Evolutionary conservation across 495 filamentous ascomycete species (phyloP), one percentile per base, ranked within the genome.

Genomic region (Durotheca rogersii): DNA sequence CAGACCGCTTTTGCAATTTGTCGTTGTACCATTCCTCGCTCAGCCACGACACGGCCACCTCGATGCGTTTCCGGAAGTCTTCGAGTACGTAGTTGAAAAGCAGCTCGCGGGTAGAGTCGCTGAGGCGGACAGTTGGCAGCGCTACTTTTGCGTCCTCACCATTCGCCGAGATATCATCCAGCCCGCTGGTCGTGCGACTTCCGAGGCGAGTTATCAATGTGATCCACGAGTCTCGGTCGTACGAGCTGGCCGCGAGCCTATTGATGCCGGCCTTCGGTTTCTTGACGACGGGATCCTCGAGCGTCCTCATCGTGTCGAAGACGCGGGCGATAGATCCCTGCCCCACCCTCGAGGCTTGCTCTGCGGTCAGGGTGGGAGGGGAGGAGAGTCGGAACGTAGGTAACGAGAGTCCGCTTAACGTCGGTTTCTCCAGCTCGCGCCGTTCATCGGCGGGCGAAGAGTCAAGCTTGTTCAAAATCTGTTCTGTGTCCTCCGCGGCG

Each of bases 1-100:
- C 70, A 6, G 63, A 57, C 14, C 72, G 71, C 34, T 74, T 70
- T 32, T 77, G 71, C 17, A 95, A 67, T 30, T 81, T 81, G 65
- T 96, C 94, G 62, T 89, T 93, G 70, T 95, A 97, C 92, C 92
- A 99, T 69, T 99, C 93, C 67, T 99, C 93, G 59, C 86, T 91
- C 18, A 97, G 74, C 93, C 93, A 99, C 12, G 83, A 80, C 42
- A 96, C 85, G 2, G 88, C 91, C 27, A 90, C 78, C 46, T 89
- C 90, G 45, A 97, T 88, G 16, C 92, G 82, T 30, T 79, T 81
- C 25, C 90, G 80, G 68, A 94, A 99, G 68, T 99, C 93, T 47
- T 90, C 87, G 16, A 96, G 75, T 31, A 97, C 79, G 67, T 92
- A 95, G 15, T 76, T 77, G 68, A 86, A 91, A 4, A 98, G 72